Conservation (phyloP, 306 rosid genomes). For the Purshia tridentata region DNA sequence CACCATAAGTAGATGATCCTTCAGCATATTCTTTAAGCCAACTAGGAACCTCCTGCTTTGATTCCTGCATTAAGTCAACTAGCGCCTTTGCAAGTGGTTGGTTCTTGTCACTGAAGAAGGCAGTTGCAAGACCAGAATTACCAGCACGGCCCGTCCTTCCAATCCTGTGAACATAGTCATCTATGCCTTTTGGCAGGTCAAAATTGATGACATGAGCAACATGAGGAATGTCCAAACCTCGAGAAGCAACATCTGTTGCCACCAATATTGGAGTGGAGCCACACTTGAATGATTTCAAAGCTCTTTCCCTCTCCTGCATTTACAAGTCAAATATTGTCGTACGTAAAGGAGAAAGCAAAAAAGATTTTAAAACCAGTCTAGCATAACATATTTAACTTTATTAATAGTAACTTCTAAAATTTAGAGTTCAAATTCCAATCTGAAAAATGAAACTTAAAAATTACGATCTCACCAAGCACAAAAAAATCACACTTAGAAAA, state of each 20-base stretch:
- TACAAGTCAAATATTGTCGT: neutral
- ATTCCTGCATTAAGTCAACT: slow-evolving; percentile 35
- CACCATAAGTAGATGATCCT: slow-evolving; percentile 6
- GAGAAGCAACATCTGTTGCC: slow-evolving; percentile 42
- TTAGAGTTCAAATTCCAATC: neutral
- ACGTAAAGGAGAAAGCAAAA: neutral
- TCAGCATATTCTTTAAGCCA: slow-evolving; percentile 38
- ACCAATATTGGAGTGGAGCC: slow-evolving; percentile 34
- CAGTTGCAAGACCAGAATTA: slow-evolving; percentile 46
- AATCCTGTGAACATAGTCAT: slow-evolving; percentile 46
- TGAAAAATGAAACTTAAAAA: neutral
- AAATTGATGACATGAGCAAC: slow-evolving; percentile 48
- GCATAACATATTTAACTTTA: neutral
- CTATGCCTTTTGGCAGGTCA: slow-evolving; percentile 45
- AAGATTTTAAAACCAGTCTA: neutral
- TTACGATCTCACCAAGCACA: neutral
- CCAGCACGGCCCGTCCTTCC: slow-evolving; percentile 53
- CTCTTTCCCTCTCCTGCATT: slow-evolving; percentile 35
- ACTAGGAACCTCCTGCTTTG: slow-evolving; percentile 39
- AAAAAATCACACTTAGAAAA: neutral
- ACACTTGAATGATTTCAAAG: slow-evolving; percentile 34
- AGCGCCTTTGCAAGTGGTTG: slow-evolving; percentile 38
- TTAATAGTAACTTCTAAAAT: neutral
- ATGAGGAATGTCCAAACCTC: slow-evolving; percentile 41
- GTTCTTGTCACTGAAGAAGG: slow-evolving; percentile 41